These are phyloP conservation scores for Clitoria ternatea DNA, from an alignment of 306 rosid genomes.

Conservation along the genomic window DNA sequence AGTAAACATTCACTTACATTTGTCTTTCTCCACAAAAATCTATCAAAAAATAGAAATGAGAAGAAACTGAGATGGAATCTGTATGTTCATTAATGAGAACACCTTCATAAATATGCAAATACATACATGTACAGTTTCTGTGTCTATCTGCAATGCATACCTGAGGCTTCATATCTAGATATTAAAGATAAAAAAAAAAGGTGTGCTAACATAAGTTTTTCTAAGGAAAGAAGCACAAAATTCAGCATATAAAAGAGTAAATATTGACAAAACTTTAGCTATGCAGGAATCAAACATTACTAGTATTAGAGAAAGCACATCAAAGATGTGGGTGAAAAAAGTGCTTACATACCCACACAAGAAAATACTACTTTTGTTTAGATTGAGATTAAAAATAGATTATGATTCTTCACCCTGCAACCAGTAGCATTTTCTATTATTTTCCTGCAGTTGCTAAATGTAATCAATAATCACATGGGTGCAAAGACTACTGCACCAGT, in stretches of 20 bases:
- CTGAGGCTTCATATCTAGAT: background rate
- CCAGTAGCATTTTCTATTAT: too few relatives aligned
- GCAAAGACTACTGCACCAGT: too few relatives aligned
- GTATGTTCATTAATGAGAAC: conserved; percentile 7
- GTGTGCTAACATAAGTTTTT: background rate
- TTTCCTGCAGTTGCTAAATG: too few relatives aligned
- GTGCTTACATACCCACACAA: background rate
- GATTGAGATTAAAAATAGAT: background rate
- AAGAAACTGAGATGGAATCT: background rate
- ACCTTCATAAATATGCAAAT: conserved; percentile 1
- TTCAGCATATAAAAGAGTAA: background rate
- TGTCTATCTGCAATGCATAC: too few relatives aligned
- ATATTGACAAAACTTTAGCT: background rate
- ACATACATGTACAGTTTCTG: background rate
- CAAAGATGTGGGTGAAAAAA: background rate
- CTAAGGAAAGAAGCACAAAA: background rate
- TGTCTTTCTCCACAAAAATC: conserved; percentile 22
- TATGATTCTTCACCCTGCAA: background rate
- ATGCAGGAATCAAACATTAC: background rate
- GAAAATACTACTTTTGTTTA: background rate
- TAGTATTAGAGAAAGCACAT: background rate
- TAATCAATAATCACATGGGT: too few relatives aligned
- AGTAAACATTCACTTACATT: too few relatives aligned
- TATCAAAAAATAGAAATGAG: background rate
- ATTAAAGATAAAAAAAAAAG: background rate